These are phyloP conservation scores for Micractinium sp. DNA, from an alignment of 139 green algal species.

Conservation along the genomic window DNA sequence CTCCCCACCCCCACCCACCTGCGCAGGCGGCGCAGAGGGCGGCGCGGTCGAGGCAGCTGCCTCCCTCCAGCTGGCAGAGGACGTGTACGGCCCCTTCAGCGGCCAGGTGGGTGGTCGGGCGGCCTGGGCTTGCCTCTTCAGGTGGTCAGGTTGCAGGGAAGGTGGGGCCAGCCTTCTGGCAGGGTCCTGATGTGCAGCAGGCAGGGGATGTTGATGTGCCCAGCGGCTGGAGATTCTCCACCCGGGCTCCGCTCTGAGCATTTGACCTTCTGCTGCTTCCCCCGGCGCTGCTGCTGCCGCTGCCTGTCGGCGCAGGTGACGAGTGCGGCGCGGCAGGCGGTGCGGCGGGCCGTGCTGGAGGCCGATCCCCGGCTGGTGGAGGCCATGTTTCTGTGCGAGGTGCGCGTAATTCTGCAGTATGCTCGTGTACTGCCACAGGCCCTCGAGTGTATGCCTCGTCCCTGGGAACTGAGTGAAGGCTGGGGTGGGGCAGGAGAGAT, in stretches of 20 bases:
- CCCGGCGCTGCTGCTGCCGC: not conserved
- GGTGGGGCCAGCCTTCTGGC: no score
- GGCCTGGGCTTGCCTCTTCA: not conserved
- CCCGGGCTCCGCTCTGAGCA: no score
- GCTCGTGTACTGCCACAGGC: no score
- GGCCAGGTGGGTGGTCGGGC: slow-evolving; percentile 67
- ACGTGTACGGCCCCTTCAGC: slow-evolving; percentile 88
- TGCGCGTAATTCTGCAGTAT: no score
- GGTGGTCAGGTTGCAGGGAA: no score
- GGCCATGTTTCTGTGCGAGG: slow-evolving; percentile 93
- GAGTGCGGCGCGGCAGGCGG: slow-evolving; percentile 69
- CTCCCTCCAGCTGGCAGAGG: slow-evolving; percentile 65
- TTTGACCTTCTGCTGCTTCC: no score
- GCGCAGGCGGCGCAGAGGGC: not conserved
- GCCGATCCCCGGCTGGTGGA: slow-evolving; percentile 89
- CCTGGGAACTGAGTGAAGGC: no score
- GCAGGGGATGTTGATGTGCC: no score
- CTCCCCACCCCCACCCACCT: not conserved
- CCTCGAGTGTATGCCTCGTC: no score
- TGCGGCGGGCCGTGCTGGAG: slow-evolving; percentile 83
- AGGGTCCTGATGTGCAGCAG: no score
- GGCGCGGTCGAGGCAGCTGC: not conserved
- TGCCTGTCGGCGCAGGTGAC: slow-evolving; percentile 70
- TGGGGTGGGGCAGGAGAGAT: no score
- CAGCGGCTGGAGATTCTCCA: no score